Evolutionary conservation across 2,329 filamentous ascomycete genomes (phyloP).

Genomic region (Claviceps fusiformis): DNA sequence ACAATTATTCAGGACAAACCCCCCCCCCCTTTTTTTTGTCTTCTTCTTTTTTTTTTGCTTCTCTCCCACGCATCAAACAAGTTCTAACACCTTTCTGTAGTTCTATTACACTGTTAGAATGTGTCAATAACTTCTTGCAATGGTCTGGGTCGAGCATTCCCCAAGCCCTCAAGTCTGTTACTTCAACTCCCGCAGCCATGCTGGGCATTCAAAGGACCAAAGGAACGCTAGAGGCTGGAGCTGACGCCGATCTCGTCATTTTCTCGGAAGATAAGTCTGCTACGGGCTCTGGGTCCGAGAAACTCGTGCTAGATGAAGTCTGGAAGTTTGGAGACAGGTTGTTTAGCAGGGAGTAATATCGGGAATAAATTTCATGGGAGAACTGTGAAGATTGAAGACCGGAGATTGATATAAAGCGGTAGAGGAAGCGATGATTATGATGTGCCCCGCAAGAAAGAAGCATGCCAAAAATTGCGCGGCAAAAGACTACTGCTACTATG

Average conservation of each 20-base stretch:
- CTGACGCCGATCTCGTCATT: conserved; percentile 57
- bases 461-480: neutral
- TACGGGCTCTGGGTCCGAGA: conserved; percentile 27
- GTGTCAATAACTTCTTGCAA: conserved; percentile 66
- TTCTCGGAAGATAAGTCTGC: conserved; percentile 35
- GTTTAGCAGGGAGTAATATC: conserved; percentile 10
- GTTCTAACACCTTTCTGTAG: conserved; percentile 21
- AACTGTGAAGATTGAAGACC: too few relatives aligned
- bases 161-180: conserved; percentile 58
- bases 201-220: conserved; percentile 54
- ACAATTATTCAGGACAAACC: too few relatives aligned
- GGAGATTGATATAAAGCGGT: neutral
- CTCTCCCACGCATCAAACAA: neutral
- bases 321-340: conserved; percentile 63
- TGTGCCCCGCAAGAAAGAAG: neutral
- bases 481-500: neutral
- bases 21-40: too few relatives aligned
- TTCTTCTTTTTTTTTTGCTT: too few relatives aligned
- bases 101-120: conserved; percentile 63
- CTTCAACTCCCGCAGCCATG: conserved; percentile 64
- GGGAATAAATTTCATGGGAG: neutral
- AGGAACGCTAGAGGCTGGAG: conserved; percentile 48
- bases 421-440: neutral
- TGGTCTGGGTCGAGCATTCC: conserved; percentile 59
- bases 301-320: conserved; percentile 56